Conservation (phyloP, 345 rosid genomes). For the Cardamine resedifolia region DNA sequence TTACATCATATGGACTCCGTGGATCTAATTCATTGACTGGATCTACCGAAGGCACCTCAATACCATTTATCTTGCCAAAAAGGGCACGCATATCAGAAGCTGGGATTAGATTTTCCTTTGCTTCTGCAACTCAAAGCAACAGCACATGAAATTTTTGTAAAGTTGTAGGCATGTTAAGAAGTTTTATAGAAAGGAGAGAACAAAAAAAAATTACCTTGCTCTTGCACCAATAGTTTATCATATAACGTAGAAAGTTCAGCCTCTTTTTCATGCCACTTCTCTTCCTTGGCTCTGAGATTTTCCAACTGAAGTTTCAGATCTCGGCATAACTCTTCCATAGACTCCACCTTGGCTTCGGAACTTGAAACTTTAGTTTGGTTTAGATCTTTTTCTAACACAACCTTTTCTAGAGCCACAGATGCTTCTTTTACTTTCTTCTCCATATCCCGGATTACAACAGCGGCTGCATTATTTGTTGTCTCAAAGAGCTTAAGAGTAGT, state of each 20-base stretch:
- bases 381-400: conserved; percentile 52
- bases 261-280: conserved; percentile 65
- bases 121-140: conserved; percentile 45
- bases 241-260: conserved; percentile 49
- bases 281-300: conserved; percentile 48
- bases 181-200: conserved; percentile 11
- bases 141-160: conserved; percentile 6
- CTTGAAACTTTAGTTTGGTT: conserved; percentile 49
- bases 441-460: conserved; percentile 53
- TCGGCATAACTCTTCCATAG: conserved; percentile 48
- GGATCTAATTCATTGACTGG: conserved; percentile 40
- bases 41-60: conserved; percentile 49
- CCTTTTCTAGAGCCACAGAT: conserved; percentile 41
- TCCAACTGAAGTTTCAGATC: conserved; percentile 50
- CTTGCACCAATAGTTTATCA: conserved; percentile 42
- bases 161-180: conserved; percentile 20
- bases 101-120: conserved; percentile 52
- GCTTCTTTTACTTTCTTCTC: conserved; percentile 52
- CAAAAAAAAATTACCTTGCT: conserved; percentile 49
- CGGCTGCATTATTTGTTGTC: conserved; percentile 52
- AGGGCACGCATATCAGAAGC: conserved; percentile 54
- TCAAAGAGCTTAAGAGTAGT: conserved; percentile 49
- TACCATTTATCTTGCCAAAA: conserved; percentile 51
- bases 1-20: conserved; percentile 44
- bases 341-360: conserved; percentile 57